phyloP scores from a whole-genome alignment of 2,329 filamentous ascomycete species.

The Fusarium hainanense region DNA sequence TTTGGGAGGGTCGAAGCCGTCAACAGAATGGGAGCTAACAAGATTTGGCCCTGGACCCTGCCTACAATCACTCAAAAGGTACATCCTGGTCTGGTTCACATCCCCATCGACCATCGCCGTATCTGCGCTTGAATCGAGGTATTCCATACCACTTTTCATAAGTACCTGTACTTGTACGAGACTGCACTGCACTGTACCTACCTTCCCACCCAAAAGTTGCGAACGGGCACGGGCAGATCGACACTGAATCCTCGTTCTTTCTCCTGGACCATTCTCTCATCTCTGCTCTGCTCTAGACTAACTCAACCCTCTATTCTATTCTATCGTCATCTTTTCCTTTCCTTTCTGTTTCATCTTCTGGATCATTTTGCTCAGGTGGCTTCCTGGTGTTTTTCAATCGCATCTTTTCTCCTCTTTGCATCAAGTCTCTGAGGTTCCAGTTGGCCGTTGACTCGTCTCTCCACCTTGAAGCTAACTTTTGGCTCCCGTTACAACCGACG shows the following conservation, averaged over 20 bases:
- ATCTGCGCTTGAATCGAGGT: conserved; percentile 21
- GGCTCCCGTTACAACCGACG: conserved; percentile 38
- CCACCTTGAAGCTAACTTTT: conserved; percentile 33
- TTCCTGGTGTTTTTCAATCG: conserved; percentile 35
- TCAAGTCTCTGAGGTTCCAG: conserved; percentile 5
- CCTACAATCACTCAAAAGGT: conserved; percentile 22
- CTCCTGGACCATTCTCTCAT: conserved; percentile 24
- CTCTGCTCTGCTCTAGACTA: conserved; percentile 13
- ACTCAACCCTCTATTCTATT: conserved; percentile 5
- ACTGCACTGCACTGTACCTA: neutral
- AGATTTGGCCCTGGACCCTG: conserved; percentile 21
- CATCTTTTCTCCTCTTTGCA: conserved; percentile 3
- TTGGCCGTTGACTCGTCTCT: conserved; percentile 20
- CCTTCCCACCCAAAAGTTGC: conserved; percentile 1
- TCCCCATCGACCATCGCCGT: conserved; percentile 13
- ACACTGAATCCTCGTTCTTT: conserved; percentile 34
- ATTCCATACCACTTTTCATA: conserved; percentile 21
- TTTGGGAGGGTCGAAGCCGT: conserved; percentile 25
- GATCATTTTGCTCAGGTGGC: conserved; percentile 28
- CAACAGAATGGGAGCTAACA: conserved; percentile 13
- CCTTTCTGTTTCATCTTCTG: conserved; percentile 11
- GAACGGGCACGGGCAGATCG: conserved; percentile 26
- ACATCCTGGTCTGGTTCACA: conserved; percentile 16
- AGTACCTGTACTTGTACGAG: conserved; percentile 22
- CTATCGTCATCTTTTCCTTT: conserved; percentile 1